Conservation (phyloP, 495 filamentous ascomycete species). For the Pyronema omphalodes region DNA sequence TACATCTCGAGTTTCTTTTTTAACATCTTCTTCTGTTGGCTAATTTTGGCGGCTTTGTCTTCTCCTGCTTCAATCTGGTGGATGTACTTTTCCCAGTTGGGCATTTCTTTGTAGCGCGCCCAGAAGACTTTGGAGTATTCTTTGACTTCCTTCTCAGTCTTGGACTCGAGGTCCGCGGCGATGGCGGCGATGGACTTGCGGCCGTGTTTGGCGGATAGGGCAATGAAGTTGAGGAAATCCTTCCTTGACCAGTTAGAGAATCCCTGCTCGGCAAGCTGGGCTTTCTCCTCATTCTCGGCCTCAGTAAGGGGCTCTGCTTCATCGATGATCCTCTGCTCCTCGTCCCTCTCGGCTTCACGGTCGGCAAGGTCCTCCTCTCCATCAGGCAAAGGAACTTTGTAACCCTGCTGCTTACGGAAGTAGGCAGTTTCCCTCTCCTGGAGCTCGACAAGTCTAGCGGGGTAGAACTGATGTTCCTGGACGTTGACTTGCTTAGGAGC, state of each 20-base stretch:
- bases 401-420: constrained; percentile 86
- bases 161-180: constrained; percentile 78
- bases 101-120: constrained; percentile 73
- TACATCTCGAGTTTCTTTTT: constrained; percentile 90
- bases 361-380: constrained; percentile 68
- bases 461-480: constrained; percentile 97
- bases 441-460: constrained; percentile 57
- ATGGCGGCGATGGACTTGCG: constrained; percentile 68
- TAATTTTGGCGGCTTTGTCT: constrained; percentile 67
- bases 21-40: constrained; percentile 86
- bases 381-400: constrained; percentile 73
- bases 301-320: constrained; percentile 77
- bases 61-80: constrained; percentile 80
- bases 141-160: constrained; percentile 64
- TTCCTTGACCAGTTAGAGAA: constrained; percentile 90
- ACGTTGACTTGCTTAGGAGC: constrained; percentile 82
- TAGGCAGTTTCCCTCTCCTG: constrained; percentile 93
- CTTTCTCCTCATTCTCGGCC: constrained; percentile 72
- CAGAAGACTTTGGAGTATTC: constrained; percentile 90
- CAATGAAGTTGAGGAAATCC: constrained; percentile 96
- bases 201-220: constrained; percentile 82
- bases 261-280: constrained; percentile 56
- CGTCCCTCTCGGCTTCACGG: constrained; percentile 68
- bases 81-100: constrained; percentile 72
- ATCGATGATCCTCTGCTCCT: constrained; percentile 85